phyloP scores from a whole-genome alignment of 345 rosid genomes.

The Draba incana region DNA sequence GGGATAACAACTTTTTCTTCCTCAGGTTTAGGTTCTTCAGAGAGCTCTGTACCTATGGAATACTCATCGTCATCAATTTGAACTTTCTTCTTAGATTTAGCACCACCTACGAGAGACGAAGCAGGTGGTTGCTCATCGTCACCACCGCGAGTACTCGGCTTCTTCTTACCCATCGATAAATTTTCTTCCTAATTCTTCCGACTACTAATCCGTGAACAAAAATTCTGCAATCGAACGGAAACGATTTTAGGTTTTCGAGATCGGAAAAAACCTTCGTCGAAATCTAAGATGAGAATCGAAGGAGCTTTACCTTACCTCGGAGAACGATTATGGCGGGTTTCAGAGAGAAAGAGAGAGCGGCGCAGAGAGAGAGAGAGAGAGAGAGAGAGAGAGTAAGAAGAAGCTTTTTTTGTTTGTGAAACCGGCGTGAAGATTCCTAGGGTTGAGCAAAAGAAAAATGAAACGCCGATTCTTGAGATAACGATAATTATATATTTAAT shows the following conservation, averaged over 20 bases:
- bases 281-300: conserved; percentile 20
- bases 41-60: conserved; percentile 57
- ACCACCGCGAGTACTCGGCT: conserved; percentile 59
- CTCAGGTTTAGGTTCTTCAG: conserved; percentile 55
- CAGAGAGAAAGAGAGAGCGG: conserved; percentile 22
- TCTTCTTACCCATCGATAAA: conserved; percentile 71
- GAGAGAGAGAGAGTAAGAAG: neutral
- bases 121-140: conserved; percentile 55
- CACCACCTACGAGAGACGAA: conserved; percentile 49
- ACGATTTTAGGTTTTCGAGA: conserved; percentile 1
- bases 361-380: conserved; percentile 16
- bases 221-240: conserved; percentile 16
- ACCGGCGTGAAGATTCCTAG: conserved; percentile 32
- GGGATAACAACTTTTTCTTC: conserved; percentile 49
- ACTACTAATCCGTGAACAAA: too few relatives aligned
- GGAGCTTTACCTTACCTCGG: conserved; percentile 16
- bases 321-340: neutral
- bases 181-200: conserved; percentile 2
- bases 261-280: conserved; percentile 24
- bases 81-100: conserved; percentile 76
- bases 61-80: conserved; percentile 88
- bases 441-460: conserved; percentile 6
- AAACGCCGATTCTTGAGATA: neutral
- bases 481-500: neutral
- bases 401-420: conserved; percentile 1